Base-by-base conservation (phyloP, 257 asterid species). In the Gentiana macrophylla region DNA sequence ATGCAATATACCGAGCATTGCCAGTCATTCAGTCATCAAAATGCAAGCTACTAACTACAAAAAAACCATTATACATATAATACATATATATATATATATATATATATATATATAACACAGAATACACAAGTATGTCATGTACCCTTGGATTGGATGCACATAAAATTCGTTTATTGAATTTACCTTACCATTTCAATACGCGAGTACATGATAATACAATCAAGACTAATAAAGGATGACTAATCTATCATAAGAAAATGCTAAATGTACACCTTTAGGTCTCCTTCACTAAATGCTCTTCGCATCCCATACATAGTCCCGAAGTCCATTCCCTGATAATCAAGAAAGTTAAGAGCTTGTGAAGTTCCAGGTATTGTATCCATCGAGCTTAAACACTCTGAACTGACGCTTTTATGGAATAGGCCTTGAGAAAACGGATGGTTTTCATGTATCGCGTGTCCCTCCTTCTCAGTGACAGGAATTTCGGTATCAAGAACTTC, bases 271-370 rank as follows among this genome's bases (percentile, higher is more conserved):
- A 90, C 98, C 98, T 91, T 78, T 57, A 91, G 79, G 69, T 91
- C 98, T 64, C 98, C 98, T 52, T 91, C 98, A 49, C 98, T 91
- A 67, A 64, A 84, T 5, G 98, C 84, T 70, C 98, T 79, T 50
- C 98, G 84, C 88, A 87, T 84, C 63, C 89, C 87, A 24, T 24
- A 24, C 24, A 24, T 24, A 66, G 79, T 73, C 10, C 82, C 85
- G 12, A 90, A 82, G 77, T 84, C 89, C 78, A 84, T 15, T 46
- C 64, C 83, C 0, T 86, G 82, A 59, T 76, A 83, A 72, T 86
- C 91, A 9, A 91, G 94, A 75, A 91, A 87, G 74, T 72, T 81
- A 1, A 89, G 95, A 78, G 77, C 74, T 63, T 67, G 35, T 3
- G 73, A 72, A 61, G 79, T 77, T 61, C 82, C 94, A 7, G 64